Conservation (phyloP, 148 eudicot species). For the Rhododendron simsii region DNA sequence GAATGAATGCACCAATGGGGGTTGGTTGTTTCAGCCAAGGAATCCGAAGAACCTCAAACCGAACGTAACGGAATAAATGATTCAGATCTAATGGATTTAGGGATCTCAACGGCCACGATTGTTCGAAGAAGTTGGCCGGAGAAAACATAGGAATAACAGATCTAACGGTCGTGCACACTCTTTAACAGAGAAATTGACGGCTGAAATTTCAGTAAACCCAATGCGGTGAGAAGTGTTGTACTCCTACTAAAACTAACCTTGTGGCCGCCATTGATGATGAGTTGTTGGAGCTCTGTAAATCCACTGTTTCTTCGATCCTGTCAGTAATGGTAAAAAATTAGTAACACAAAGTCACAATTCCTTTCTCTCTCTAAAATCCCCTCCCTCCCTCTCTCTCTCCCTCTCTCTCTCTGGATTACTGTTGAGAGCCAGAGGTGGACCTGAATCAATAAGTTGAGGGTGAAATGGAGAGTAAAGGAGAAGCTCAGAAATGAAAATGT, state of each 20-base stretch:
- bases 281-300: conserved; percentile 29
- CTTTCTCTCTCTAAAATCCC: no score
- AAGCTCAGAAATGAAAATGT: not conserved
- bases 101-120: conserved; percentile 25
- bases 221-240: no score
- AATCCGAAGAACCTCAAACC: conserved; percentile 6
- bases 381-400: not conserved
- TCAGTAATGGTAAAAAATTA: not conserved
- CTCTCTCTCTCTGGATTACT: not conserved
- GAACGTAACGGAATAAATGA: conserved; percentile 25
- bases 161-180: conserved; percentile 16
- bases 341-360: not conserved
- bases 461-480: not conserved
- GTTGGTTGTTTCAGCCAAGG: conserved; percentile 6
- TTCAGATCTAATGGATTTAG: conserved; percentile 9
- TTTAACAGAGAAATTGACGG: not conserved
- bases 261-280: conserved; percentile 35
- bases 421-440: not conserved
- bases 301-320: conserved; percentile 12
- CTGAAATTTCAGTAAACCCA: not conserved
- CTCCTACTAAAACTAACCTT: conserved; percentile 13
- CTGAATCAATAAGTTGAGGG: not conserved
- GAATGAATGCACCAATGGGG: conserved; percentile 7
- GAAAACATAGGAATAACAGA: not conserved
- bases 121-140: not conserved